These are phyloP conservation scores for Cyamopsis tetragonoloba DNA, from an alignment of 306 rosid species.

Conservation along the genomic window DNA sequence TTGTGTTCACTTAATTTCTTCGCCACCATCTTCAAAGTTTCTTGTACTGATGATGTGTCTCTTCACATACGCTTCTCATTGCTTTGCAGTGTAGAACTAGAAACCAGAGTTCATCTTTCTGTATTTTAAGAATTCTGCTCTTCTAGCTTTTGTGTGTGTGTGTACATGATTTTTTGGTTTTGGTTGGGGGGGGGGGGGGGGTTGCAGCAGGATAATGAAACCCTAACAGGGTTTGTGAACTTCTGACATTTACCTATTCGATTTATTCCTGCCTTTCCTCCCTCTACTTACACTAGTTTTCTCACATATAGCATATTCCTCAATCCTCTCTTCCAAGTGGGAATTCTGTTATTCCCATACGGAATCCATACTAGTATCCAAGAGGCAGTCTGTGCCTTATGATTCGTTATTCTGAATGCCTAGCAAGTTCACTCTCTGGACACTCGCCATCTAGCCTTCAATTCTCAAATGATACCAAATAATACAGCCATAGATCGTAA, in stretches of 20 bases:
- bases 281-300: background rate
- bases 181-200: no score
- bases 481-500: background rate
- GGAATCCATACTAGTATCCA: background rate
- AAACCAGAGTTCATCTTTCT: background rate
- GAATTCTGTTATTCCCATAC: background rate
- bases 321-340: background rate
- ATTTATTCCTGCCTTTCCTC: background rate
- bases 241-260: background rate
- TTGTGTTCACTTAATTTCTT: background rate
- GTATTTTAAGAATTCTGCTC: background rate
- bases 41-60: background rate
- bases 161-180: no score
- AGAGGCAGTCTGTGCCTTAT: background rate
- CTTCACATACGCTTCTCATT: background rate
- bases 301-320: background rate
- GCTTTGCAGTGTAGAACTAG: background rate
- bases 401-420: background rate
- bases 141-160: no score
- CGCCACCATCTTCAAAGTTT: background rate
- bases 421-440: background rate
- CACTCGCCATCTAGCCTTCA: background rate
- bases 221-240: background rate
- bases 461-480: background rate
- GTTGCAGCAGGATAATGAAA: background rate